These are phyloP conservation scores for Leishmania major DNA, from an alignment of 208 protist species.

Conservation along the genomic window DNA sequence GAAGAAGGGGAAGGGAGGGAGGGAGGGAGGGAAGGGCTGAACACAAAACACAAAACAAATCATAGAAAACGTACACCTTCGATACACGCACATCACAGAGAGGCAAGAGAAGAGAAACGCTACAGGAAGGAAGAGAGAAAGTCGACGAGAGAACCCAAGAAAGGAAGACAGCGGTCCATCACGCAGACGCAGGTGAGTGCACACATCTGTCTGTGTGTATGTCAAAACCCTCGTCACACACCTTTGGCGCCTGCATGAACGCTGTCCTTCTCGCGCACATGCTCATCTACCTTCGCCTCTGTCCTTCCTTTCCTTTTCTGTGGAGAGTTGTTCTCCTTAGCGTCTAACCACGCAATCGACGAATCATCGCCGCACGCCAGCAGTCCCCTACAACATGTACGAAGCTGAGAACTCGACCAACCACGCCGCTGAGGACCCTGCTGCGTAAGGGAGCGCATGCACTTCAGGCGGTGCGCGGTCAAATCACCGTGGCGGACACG, in stretches of 20 bases:
- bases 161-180: not conserved
- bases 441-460: not conserved
- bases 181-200: not conserved
- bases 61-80: too few species aligned
- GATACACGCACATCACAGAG: too few species aligned
- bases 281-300: not conserved
- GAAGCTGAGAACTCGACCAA: not conserved
- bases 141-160: not conserved
- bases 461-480: not conserved
- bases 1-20: not conserved
- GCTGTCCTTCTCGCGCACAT: not conserved
- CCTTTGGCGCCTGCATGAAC: not conserved
- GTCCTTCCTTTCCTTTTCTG: not conserved
- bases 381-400: not conserved
- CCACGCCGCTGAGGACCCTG: not conserved
- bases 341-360: not conserved
- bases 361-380: not conserved
- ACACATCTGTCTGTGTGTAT: not conserved
- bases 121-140: not conserved
- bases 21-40: not conserved
- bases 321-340: not conserved
- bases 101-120: not conserved
- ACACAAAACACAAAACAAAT: not conserved
- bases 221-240: not conserved
- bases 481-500: constrained; percentile 20